phyloP scores from a whole-genome alignment of 306 rosid genomes.

The Cucumis hystrix region DNA sequence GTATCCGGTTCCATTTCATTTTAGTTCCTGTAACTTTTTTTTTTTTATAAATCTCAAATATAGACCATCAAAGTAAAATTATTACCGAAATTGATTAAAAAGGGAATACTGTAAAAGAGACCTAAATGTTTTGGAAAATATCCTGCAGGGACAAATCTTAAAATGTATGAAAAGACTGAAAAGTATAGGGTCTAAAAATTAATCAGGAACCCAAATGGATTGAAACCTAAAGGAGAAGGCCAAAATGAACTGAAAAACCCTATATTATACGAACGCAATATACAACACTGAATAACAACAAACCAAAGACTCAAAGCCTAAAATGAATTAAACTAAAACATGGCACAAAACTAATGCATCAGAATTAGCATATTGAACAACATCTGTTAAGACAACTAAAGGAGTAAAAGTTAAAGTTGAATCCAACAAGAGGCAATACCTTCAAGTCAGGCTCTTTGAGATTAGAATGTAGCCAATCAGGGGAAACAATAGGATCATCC shows the following conservation, averaged over 20 bases:
- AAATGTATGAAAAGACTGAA: no score
- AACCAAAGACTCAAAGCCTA: not conserved
- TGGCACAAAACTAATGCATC: not conserved
- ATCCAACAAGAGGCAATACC: slow-evolving; percentile 26
- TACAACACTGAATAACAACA: not conserved
- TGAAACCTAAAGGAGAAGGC: no score
- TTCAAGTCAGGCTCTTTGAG: slow-evolving; percentile 69
- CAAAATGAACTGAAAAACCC: not conserved
- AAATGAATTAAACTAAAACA: not conserved
- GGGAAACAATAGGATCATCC: slow-evolving; percentile 81
- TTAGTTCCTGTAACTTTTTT: no score
- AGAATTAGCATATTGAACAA: not conserved
- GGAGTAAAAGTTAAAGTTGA: not conserved
- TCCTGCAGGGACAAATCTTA: no score
- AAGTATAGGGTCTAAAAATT: no score
- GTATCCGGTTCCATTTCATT: no score
- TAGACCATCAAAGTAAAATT: no score
- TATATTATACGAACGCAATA: not conserved
- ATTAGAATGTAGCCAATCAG: slow-evolving; percentile 78
- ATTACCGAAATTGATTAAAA: no score
- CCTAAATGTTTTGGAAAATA: no score
- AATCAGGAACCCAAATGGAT: no score
- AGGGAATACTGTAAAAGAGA: no score
- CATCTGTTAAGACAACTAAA: not conserved
- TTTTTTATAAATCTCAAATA: no score